Base-by-base conservation (phyloP, 306 rosid genomes). In the Styphnolobium japonicum region DNA sequence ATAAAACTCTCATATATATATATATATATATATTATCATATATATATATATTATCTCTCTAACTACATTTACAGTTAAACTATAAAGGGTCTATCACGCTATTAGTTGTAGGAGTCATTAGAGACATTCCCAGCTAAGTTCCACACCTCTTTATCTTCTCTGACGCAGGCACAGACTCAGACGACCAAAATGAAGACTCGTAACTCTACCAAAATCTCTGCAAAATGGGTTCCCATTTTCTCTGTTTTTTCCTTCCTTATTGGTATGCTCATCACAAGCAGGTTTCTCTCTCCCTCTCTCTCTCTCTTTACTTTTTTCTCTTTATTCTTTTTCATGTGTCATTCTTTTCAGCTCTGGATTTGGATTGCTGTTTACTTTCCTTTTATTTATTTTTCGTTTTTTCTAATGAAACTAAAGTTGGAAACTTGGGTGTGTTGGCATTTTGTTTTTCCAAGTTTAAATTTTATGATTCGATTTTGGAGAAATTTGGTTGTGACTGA, bases 141-240 rank as follows among this genome's bases (percentile, higher is more conserved):
- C 15, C 62, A 9, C 33, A 22, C 23, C 3, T 40, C 34, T 27
- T 58, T 42, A 14, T 4, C 4, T 36, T 0, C 4, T 3, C 23
- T 2, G 7, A 29, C 18, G 10, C 33, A 27, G 31, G 37, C 48
- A n/a, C 6, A 16, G 51, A 31, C 15, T 10, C 31, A 64, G 25
- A 61, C 15, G 60, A 27, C 5, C 52, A 80, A 58, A n/a, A 92
- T 92, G 93, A 92, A 89, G 83, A 77, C 18, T 63, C 90, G 95
- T 33, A 77, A 80, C 83, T 63, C 86, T 33, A 19, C 56, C 25
- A 90, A 84, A 84, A 83, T 90, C 78, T 87, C 95, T 1, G 69
- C 88, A 2, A 75, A 72, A 83, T 92, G 97, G 97, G 51, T 92
- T 83, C 95, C 93, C n/a, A 68, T 92, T 71, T 82, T 92, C 81